Percentiles rank a stretch among this genome's conserved stretches.
phyloP scores from a whole-genome alignment of 495 filamentous ascomycete genomes.

The Trichoderma virens region DNA sequence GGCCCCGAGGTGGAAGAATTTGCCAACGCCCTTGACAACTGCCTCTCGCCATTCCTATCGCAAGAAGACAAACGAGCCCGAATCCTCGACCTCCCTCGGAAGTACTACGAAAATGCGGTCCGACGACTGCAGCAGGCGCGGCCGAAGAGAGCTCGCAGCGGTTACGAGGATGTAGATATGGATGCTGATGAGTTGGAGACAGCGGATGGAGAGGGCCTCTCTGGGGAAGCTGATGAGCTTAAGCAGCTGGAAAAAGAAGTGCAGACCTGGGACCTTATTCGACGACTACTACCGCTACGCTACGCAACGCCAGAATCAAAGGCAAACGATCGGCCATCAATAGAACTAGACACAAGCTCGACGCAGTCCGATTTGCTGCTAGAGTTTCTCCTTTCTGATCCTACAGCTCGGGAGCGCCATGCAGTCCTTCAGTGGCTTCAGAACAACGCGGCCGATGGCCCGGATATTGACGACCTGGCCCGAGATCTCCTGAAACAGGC shows the following conservation, averaged over 20 bases:
- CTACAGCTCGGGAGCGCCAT: constrained; percentile 56
- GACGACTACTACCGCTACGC: constrained; percentile 47
- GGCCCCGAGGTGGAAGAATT: constrained; percentile 38
- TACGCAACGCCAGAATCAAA: constrained; percentile 30
- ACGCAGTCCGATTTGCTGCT: constrained; percentile 30
- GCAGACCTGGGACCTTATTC: constrained; percentile 83
- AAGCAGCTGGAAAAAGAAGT: constrained; percentile 51
- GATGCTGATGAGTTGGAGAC: constrained; percentile 9
- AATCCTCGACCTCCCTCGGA: constrained; percentile 36
- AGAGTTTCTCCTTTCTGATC: constrained; percentile 40
- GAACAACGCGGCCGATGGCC: constrained; percentile 53
- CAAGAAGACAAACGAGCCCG: constrained; percentile 33
- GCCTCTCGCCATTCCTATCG: constrained; percentile 22
- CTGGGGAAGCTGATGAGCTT: background rate
- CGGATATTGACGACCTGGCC: constrained; percentile 67
- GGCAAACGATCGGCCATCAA: constrained; percentile 18
- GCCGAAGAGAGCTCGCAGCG: constrained; percentile 28
- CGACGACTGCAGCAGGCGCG: constrained; percentile 30
- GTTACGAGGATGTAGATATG: constrained; percentile 14
- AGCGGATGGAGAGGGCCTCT: background rate
- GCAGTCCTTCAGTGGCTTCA: constrained; percentile 79
- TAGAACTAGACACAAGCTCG: constrained; percentile 19
- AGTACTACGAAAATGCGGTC: constrained; percentile 33
- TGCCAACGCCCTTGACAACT: constrained; percentile 36
- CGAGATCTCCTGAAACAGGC: constrained; percentile 62